Evolutionary conservation across 2,329 filamentous ascomycete genomes (phyloP), one percentile per base, ranked within the genome.

Genomic region (Colletotrichum sublineola): DNA sequence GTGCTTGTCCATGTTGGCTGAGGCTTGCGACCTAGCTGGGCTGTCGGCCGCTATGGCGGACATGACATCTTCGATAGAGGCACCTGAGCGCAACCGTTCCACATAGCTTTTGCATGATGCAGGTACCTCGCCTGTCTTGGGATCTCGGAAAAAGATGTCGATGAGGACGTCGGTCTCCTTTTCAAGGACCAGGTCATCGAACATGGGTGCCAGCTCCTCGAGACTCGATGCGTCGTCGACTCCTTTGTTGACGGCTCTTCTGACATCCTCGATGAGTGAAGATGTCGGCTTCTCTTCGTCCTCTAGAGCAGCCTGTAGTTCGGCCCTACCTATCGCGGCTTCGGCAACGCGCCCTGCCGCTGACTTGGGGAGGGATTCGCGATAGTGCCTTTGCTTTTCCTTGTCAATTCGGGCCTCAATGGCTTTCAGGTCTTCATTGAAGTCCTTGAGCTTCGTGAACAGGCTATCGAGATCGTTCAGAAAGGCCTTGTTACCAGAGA

Each of bases 311-410:
- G 63, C 62, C 40, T 64, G 46, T 7, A 67, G 70, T 33, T 57
- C 67, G 29, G 29, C 48, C 36, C 58, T 64, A n/a, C 74, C 68
- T 58, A 75, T 74, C n/a, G 57, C 50, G n/a, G 52, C 33, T 53
- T 72, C 74, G 24, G 72, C 63, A 46, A 63, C 53, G 31, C 56
- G 58, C 7, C 68, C 68, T 31, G 63, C 65, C 12, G 60, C 48
- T n/a, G 74, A 67, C 20, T 55, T 68, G 75, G 79, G 67, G 77
- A 75, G 62, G 31, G 74, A 31, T n/a, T 68, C 85, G 67, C 85
- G 83, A 69, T 88, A 87, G 87, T 88, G 90, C 14, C 83, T 83
- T 72, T 84, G 83, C 76, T 87, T 88, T 77, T 89, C 87, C 38
- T 83, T 83, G 12, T 82, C 80, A 75, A 90, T 84, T 71, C 84